Evolutionary conservation across 2,329 filamentous ascomycete genomes (phyloP).

Genomic region (Scopulariopsis brevicaulis): DNA sequence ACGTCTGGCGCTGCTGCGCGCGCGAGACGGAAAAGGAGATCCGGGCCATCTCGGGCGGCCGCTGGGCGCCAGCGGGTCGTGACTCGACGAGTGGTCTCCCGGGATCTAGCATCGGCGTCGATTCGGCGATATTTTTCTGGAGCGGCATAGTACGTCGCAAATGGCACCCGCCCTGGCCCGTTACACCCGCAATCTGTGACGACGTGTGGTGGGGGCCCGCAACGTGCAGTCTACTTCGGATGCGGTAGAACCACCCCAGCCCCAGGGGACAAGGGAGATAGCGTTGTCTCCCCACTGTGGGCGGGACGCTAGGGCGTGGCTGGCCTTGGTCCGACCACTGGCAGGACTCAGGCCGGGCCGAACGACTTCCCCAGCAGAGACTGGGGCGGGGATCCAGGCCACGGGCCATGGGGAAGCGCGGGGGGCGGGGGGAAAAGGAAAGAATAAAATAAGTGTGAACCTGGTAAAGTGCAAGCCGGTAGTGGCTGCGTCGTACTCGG

Average conservation of each 20-base stretch:
- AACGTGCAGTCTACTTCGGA: neutral
- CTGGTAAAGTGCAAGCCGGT: neutral
- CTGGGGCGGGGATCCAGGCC: neutral
- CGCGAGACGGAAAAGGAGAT: neutral
- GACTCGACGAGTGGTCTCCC: neutral
- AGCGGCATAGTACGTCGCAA: slow-evolving; percentile 7
- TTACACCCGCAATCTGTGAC: neutral
- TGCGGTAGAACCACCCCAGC: neutral
- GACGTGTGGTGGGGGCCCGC: neutral
- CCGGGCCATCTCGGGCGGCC: neutral
- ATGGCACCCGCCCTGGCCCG: slow-evolving; percentile 1
- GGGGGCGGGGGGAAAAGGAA: neutral
- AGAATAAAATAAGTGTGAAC: neutral
- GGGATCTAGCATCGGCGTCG: slow-evolving; percentile 10
- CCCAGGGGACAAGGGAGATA: neutral
- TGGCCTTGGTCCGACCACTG: neutral
- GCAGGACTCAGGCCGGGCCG: neutral
- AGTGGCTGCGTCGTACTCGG: neutral
- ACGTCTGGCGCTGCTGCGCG: neutral
- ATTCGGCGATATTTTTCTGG: slow-evolving; percentile 10
- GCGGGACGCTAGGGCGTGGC: neutral
- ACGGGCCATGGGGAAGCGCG: neutral
- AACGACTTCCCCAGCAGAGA: neutral
- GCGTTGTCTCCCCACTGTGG: neutral
- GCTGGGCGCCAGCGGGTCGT: slow-evolving; percentile 2